Conservation (phyloP, 805 yeast genomes). For the Saturnispora dispora region DNA sequence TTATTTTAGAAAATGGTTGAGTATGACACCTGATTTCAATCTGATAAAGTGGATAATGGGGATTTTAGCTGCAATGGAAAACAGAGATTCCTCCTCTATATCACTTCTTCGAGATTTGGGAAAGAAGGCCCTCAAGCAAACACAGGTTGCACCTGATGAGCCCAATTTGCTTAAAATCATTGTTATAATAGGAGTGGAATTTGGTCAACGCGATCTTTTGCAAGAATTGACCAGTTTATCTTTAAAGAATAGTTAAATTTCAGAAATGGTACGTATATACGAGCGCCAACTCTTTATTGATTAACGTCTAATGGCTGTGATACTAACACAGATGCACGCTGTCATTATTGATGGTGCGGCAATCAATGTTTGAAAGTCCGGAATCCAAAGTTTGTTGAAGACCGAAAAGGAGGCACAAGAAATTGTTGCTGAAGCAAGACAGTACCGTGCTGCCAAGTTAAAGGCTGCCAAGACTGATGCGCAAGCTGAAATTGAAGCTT, state of each 20-base stretch:
- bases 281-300: not conserved
- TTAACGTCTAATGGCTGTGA: not conserved
- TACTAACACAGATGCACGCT: not conserved
- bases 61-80: slow-evolving; percentile 31
- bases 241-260: not conserved
- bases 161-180: slow-evolving; percentile 4
- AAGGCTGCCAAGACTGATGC: slow-evolving; percentile 96
- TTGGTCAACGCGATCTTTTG: slow-evolving; percentile 6
- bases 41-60: slow-evolving; percentile 34
- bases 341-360: not conserved
- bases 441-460: slow-evolving; percentile 76
- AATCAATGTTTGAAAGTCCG: slow-evolving; percentile 27
- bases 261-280: slow-evolving; percentile 1
- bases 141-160: slow-evolving; percentile 14
- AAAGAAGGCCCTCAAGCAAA: slow-evolving; percentile 27
- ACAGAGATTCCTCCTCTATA: slow-evolving; percentile 30
- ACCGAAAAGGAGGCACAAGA: slow-evolving; percentile 98
- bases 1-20: slow-evolving; percentile 37
- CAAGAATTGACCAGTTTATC: not conserved
- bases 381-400: slow-evolving; percentile 62
- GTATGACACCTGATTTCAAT: slow-evolving; percentile 23
- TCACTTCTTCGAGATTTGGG: slow-evolving; percentile 35
- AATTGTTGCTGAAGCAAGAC: slow-evolving; percentile 87
- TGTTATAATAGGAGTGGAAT: not conserved
- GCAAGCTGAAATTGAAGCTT: slow-evolving; percentile 74